Percentiles rank a stretch among this genome's conserved stretches.
Evolutionary conservation across 495 filamentous ascomycete species (phyloP).

Genomic region (Hyaloscypha hepaticicola): DNA sequence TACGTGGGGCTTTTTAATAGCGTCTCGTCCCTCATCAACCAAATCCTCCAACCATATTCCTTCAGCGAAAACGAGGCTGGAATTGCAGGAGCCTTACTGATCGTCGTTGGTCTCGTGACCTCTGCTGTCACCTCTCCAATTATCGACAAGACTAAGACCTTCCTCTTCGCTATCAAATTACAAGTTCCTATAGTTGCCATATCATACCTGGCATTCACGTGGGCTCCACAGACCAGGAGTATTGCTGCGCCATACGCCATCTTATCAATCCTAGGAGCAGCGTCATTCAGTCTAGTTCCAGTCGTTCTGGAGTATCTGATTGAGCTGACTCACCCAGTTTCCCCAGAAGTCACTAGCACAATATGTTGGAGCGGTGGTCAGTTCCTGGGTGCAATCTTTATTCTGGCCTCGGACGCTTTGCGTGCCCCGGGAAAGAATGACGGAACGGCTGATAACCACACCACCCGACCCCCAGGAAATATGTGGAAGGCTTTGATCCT

Average conservation of each 20-base stretch:
- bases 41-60: slow-evolving; percentile 80
- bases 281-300: slow-evolving; percentile 78
- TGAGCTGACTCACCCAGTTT: slow-evolving; percentile 82
- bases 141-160: slow-evolving; percentile 80
- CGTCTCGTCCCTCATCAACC: slow-evolving; percentile 83
- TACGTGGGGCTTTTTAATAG: slow-evolving; percentile 95
- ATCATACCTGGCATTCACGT: slow-evolving; percentile 75
- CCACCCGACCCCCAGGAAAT: slow-evolving; percentile 55
- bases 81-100: slow-evolving; percentile 86
- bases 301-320: slow-evolving; percentile 83
- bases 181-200: slow-evolving; percentile 73
- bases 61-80: slow-evolving; percentile 81
- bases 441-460: slow-evolving; percentile 35
- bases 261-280: slow-evolving; percentile 69
- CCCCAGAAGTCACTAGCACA: slow-evolving; percentile 81
- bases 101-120: slow-evolving; percentile 78
- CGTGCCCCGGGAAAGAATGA: slow-evolving; percentile 49
- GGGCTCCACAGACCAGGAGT: slow-evolving; percentile 68
- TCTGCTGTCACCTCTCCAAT: slow-evolving; percentile 77
- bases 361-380: slow-evolving; percentile 84
- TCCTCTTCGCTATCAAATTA: slow-evolving; percentile 69
- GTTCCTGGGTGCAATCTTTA: slow-evolving; percentile 76
- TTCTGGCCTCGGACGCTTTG: slow-evolving; percentile 77
- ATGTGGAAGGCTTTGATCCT: slow-evolving; percentile 79
- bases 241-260: slow-evolving; percentile 73